phyloP scores from a whole-genome alignment of 2,329 filamentous ascomycete genomes.

The Fusarium verrucosum region DNA sequence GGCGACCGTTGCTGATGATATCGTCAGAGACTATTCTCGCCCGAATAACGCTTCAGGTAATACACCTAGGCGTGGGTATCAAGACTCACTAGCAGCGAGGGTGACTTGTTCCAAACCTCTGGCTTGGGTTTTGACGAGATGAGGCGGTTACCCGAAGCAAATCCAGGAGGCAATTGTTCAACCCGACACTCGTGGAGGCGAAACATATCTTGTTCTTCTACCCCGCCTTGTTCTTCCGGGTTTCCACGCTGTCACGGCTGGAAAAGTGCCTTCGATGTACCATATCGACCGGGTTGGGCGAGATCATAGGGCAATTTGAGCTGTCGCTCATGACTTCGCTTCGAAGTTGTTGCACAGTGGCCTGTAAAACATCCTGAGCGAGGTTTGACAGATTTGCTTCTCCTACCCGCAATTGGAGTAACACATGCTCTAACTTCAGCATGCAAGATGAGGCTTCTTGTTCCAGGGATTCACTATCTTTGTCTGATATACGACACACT shows the following conservation, averaged over 20 bases:
- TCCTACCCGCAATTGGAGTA: constrained; percentile 20
- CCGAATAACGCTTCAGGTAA: not conserved
- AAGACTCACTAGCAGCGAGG: not conserved
- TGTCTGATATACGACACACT: constrained; percentile 1
- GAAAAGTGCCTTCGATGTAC: constrained; percentile 3
- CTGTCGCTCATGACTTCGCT: constrained; percentile 41
- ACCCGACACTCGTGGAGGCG: constrained; percentile 31
- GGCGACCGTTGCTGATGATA: not conserved
- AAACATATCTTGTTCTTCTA: constrained; percentile 23
- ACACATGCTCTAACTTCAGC: constrained; percentile 8
- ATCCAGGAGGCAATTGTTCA: constrained; percentile 28
- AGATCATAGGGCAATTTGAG: constrained; percentile 15
- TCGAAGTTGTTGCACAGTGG: constrained; percentile 34
- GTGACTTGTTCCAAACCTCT: constrained; percentile 10
- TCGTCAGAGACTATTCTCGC: not conserved
- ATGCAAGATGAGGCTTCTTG: constrained; percentile 13
- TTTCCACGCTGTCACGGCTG: constrained; percentile 4
- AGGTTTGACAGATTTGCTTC: constrained; percentile 29
- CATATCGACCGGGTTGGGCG: constrained; percentile 7
- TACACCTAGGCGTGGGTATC: not conserved
- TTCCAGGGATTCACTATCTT: constrained; percentile 2
- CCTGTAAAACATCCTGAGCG: constrained; percentile 35
- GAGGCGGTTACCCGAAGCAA: constrained; percentile 30
- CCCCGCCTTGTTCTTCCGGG: constrained; percentile 24
- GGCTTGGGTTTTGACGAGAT: constrained; percentile 23